phyloP scores from a whole-genome alignment of 257 asterid genomes.

The Hygrophila difformis region DNA sequence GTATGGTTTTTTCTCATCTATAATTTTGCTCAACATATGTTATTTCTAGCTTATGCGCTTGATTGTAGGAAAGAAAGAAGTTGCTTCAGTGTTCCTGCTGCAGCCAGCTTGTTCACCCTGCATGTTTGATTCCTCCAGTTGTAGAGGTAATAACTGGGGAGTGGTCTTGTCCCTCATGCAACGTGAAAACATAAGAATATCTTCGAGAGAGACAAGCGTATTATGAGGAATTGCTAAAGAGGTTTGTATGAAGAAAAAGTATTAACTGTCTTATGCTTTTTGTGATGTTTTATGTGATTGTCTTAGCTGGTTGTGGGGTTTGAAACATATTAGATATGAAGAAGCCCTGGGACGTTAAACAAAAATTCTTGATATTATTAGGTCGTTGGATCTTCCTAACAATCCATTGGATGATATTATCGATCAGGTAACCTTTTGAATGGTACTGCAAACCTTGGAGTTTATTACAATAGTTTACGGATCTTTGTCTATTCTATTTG shows the following conservation, averaged over 20 bases:
- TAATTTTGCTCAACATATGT: too few relatives aligned
- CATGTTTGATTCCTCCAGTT: conserved; percentile 83
- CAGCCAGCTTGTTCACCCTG: conserved; percentile 73
- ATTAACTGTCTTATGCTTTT: neutral
- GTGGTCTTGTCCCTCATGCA: conserved; percentile 93
- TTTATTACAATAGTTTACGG: neutral
- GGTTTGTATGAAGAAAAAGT: conserved; percentile 39
- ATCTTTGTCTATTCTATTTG: conserved; percentile 15
- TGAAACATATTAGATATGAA: conserved; percentile 55
- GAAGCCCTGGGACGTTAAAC: conserved; percentile 68
- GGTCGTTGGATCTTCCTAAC: conserved; percentile 90
- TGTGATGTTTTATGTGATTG: neutral
- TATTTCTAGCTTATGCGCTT: conserved; percentile 14
- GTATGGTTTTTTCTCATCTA: too few relatives aligned
- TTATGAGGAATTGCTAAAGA: conserved; percentile 57
- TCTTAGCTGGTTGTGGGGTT: conserved; percentile 15
- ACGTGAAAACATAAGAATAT: conserved; percentile 83
- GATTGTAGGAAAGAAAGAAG: conserved; percentile 76
- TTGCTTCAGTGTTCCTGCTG: conserved; percentile 92
- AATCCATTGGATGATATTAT: conserved; percentile 97
- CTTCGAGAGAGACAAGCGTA: conserved; percentile 69
- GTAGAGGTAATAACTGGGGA: conserved; percentile 49
- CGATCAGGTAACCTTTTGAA: conserved; percentile 90
- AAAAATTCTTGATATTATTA: conserved; percentile 68
- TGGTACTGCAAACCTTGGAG: too few relatives aligned